These are phyloP conservation scores for Coniochaeta ligniaria DNA, from an alignment of 2,329 filamentous ascomycete genomes.

Conservation along the genomic window DNA sequence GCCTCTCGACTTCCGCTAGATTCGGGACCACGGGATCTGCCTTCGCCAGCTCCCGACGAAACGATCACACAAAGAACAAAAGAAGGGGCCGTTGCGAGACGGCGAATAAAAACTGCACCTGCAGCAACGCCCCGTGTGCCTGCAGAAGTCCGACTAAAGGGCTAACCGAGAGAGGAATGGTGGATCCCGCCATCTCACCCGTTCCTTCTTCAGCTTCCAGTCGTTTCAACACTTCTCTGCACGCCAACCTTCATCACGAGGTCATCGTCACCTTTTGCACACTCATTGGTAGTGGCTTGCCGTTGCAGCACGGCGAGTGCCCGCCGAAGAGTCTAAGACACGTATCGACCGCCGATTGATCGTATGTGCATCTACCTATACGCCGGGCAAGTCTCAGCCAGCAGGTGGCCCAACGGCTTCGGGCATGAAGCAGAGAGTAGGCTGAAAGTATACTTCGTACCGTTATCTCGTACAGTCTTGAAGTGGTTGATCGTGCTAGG, in stretches of 20 bases:
- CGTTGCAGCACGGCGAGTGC: background rate
- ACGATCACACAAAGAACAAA: background rate
- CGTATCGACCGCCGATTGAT: background rate
- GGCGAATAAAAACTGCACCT: background rate
- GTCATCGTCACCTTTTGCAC: background rate
- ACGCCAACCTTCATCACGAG: background rate
- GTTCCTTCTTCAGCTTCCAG: background rate
- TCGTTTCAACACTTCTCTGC: background rate
- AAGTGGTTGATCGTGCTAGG: background rate
- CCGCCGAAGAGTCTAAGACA: background rate
- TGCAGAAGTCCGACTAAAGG: background rate
- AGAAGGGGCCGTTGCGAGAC: background rate
- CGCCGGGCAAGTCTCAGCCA: background rate
- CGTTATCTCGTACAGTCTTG: background rate
- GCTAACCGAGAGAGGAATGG: background rate
- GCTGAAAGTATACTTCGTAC: too few relatives aligned
- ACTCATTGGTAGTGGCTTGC: background rate
- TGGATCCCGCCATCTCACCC: background rate
- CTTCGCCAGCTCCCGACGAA: background rate
- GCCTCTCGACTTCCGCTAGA: background rate
- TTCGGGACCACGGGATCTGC: background rate
- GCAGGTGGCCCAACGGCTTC: background rate
- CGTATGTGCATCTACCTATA: background rate
- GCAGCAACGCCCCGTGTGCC: conserved; percentile 1
- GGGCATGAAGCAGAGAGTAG: background rate